A percentile compares a stretch with the other conserved stretches of the same genome.
Conservation (phyloP, 441 rosid genomes). For the Gossypium davidsonii region DNA sequence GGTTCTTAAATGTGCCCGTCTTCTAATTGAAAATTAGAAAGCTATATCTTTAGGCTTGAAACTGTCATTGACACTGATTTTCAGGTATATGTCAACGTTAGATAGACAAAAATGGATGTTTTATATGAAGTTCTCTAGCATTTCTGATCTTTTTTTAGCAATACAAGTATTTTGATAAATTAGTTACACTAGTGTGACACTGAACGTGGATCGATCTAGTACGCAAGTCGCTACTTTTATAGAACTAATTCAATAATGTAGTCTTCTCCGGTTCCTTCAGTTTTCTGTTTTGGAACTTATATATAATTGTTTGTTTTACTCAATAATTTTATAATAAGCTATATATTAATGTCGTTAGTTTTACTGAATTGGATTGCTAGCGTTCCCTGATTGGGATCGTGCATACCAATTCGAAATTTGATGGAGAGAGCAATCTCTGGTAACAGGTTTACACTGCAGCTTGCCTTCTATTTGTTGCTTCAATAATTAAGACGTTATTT, state of each 20-base stretch:
- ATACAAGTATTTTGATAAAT: neutral
- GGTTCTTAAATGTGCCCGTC: neutral
- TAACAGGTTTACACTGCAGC: neutral
- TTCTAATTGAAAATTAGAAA: neutral
- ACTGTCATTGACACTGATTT: neutral
- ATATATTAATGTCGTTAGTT: too few relatives aligned
- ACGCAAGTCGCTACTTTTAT: too few relatives aligned
- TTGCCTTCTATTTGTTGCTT: neutral
- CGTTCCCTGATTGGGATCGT: too few relatives aligned
- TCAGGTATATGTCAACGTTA: neutral
- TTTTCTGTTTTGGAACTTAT: too few relatives aligned
- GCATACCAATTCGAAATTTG: too few relatives aligned
- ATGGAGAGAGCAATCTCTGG: too few relatives aligned
- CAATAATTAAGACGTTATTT: neutral
- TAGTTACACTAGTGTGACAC: neutral
- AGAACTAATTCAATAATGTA: too few relatives aligned
- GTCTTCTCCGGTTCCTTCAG: too few relatives aligned
- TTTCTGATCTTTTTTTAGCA: neutral
- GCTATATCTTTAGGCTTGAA: neutral
- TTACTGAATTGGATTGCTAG: too few relatives aligned
- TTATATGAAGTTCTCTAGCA: neutral
- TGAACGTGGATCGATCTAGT: too few relatives aligned
- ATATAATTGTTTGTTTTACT: too few relatives aligned
- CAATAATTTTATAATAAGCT: too few relatives aligned
- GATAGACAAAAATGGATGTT: neutral